Base-by-base conservation (phyloP, 2,329 filamentous ascomycete genomes). In the Lomentospora prolificans region DNA sequence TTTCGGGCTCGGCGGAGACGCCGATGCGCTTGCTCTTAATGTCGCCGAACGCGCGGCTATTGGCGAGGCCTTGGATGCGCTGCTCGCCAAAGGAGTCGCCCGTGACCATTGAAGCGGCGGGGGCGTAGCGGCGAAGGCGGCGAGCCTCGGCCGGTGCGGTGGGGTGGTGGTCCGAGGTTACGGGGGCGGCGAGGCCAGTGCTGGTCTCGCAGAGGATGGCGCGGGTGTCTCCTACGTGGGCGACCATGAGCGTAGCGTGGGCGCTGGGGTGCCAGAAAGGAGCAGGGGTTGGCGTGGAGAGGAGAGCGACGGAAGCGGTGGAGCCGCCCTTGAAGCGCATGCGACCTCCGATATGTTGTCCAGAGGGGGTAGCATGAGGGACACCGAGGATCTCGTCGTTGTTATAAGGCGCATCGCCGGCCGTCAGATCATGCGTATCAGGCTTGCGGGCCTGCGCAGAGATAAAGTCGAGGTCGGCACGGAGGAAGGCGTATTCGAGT, bases 201-300 rank as follows among this genome's bases (percentile, higher is more conserved):
- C 80, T 78, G 0, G 92, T 96, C 55, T 90, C 86, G 72, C 91
- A 97, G 30, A 99, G 82, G 2, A 99, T 75, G 58, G 96, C 86
- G 54, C 94, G 84, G 1, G 90, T 96, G 68, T 99, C 94, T 58
- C 94, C 94, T 2, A 96, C 90, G 67, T 99, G 94, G 0, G 90
- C 90, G 5, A 90, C 86, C 14, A 96, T 72, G 33, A 99, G 73
- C 0, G 90, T 95, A 0, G 87, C 90, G 3, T 89, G 86, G 0
- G 90, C 87, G 3, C 85, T 82, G 0, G 94, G 94, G 64, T 97
- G 89, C 94, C 94, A 99, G 70, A 95, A 99, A 0, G 94, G 94
- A 0, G 87, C 87, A 0, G 91, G 86, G 0, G 90, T 95, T 0
- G 92, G 90, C 0, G 94, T 97, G 0, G 90, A 95, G 56, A 99